Evolutionary conservation across 345 rosid genomes (phyloP), one percentile per base, ranked within the genome.

Genomic region (Salix suchowensis): DNA sequence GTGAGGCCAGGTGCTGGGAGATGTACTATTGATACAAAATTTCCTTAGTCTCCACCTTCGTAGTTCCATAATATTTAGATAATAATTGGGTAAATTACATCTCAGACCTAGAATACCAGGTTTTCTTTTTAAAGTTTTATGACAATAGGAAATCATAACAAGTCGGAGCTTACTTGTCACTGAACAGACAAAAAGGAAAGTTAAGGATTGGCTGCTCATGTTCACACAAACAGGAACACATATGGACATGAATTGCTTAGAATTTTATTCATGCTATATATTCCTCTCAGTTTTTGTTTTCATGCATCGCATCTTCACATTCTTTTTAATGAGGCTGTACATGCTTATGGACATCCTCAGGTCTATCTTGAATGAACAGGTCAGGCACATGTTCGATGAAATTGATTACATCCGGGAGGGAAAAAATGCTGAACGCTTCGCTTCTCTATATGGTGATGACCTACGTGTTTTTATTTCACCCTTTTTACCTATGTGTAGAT

Each of bases 321-420:
- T 72, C 54, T 77, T 67, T 77, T 83, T 74, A 40, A 72, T 75
- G 69, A 77, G 65, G 52, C 67, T 71, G 48, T 78, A 64, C 86
- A 82, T 80, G 78, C 89, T 86, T 77, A 80, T 75, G 68, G 80
- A 84, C 76, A 46, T 82, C 84, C 84, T 85, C 81, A 84, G 84
- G 81, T 81, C 79, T 87, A 76, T 89, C 85, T 88, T 86, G 77
- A 78, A 82, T 89, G 84, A 81, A 87, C 91, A 96, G 99, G 98
- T 96, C 74, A 89, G 99, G 80, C 98, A 96, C 88, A 96, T 96
- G 99, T 96, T 96, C 79, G 98, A 92, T 50, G 99, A 96, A 85
- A 96, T 92, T 70, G 97, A 96, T 85, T 96, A 96, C 70, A 32
- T 96, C 71, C 84, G 82, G 24, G 97, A 96, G 86, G 99, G 92